Evolutionary conservation across 169 alveolate genomes (phyloP).

Genomic region (Perkinsus olseni): DNA sequence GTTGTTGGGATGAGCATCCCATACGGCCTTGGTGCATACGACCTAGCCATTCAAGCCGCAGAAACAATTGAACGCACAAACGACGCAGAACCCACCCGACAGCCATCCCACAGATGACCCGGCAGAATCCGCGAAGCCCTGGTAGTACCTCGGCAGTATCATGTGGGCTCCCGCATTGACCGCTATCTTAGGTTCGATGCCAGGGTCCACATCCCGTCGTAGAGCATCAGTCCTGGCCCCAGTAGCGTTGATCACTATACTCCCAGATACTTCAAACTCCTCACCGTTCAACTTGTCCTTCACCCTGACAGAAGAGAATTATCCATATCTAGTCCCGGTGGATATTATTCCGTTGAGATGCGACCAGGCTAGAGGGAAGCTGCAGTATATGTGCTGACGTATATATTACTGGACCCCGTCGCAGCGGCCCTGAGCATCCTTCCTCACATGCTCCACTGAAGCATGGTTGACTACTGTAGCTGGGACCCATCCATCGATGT

Average conservation of each 20-base stretch:
- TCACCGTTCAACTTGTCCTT: background rate
- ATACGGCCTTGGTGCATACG: constrained; percentile 55
- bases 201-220: constrained; percentile 22
- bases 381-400: background rate
- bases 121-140: background rate
- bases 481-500: constrained; percentile 68
- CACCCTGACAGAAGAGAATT: background rate
- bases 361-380: background rate
- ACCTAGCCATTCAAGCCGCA: background rate
- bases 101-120: background rate
- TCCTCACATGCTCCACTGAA: constrained; percentile 52
- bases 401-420: background rate
- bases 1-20: constrained; percentile 82
- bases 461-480: constrained; percentile 78
- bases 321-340: no score
- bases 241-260: constrained; percentile 70
- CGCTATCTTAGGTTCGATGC: background rate
- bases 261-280: constrained; percentile 57
- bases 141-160: constrained; percentile 20
- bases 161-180: constrained; percentile 34
- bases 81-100: no score
- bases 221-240: constrained; percentile 39
- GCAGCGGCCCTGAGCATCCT: constrained; percentile 48
- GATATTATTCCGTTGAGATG: no score
- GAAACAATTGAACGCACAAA: background rate